Base-by-base conservation (phyloP, 352 stramenopile genomes). In the Globisporangium abappressorium region DNA sequence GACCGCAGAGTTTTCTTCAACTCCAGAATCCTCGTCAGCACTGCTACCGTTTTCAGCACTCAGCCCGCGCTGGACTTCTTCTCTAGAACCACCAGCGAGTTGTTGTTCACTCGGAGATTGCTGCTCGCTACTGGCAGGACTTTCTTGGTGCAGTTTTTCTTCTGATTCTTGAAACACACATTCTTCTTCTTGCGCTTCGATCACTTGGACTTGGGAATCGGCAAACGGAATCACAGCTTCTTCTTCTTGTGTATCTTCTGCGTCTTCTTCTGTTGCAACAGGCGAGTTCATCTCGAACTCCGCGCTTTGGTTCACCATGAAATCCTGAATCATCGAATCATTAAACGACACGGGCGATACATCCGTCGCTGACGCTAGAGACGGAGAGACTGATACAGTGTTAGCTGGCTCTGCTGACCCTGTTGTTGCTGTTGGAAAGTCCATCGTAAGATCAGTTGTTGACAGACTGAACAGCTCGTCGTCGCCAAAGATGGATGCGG, bases 381-480 rank as follows among this genome's bases (percentile, higher is more conserved):
- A 33, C 12, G 33, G 20, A 6, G 33, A 30, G 20, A n/a, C 56
- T 33, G n/a, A 38, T 47, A 6, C 6, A 43, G 18, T 20, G 15
- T 43, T 5, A n/a, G 9, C 24, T 34, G 12, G 24, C n/a, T 41
- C 36, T 58, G 18, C 20, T 33, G 38, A 70, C 5, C 66, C 51
- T 18, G 36, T 41, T 18, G 57, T 18, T 53, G 49, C 9, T 1
- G 53, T 34, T 6, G 24, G 7, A 22, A 73, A 54, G 22, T 65
- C 69, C 14, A 70, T 33, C 28, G 18, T 24, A 18, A 67, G 62
- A n/a, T 60, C 69, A 0, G 55, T 11, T 0, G 69, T 62, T 18
- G 70, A 70, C 24, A 65, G 33, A 43, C 70, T 76, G 38, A 88
- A 75, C 5, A 76, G 55, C 0, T 85, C 78, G 49, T 82, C 74